Evolutionary conservation across 164 flowering plant species (phyloP), one percentile per base, ranked within the genome.

Genomic region (Kalanchoe fedtschenkoi): DNA sequence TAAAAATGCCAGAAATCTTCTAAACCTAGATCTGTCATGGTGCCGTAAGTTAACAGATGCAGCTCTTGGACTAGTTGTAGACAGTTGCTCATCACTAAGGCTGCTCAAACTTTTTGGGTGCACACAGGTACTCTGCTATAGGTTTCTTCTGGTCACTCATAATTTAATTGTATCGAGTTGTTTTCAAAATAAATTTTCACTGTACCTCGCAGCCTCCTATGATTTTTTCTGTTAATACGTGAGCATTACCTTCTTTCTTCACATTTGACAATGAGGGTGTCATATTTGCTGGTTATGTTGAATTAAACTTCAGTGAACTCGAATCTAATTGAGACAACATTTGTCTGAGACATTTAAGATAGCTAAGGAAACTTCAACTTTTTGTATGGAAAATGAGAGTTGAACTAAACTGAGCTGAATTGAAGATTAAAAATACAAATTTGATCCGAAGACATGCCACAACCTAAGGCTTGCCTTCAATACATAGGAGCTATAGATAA

Each of bases 51-150:
- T 78, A 11, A 69, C 70, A 13, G 64, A 76, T 46, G 76, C 69
- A 39, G 74, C 68, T 21, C 9, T 78, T 6, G 74, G 74, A 35
- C 59, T 73, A 66, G 68, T 75, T 65, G 74, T 74, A 7, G 76
- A 71, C 37, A 67, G 72, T 32, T 78, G 77, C 68, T 38, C 34
- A 34, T 78, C 76, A 5, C 64, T 78, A 59, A 69, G 65, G 54
- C 63, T 69, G 67, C 72, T 78, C 51, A 78, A 76, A 60, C 64
- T 78, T 47, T 78, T 71, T 62, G 82, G 82, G 24, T 78, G 82
- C 53, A 59, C 74, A 42, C 76, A 73, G 77, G 81, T 78, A 64
- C 24, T n/a, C n/a, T n/a, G n/a, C n/a, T n/a, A 19, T 35, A 13
- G 58, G 9, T 47, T 38, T 22, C 1, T n/a, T 44, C n/a, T 16